A percentile compares a stretch with the other conserved stretches of the same genome.
Evolutionary conservation across 805 yeast genomes (phyloP).

Genomic region (Yarrowia bubula): DNA sequence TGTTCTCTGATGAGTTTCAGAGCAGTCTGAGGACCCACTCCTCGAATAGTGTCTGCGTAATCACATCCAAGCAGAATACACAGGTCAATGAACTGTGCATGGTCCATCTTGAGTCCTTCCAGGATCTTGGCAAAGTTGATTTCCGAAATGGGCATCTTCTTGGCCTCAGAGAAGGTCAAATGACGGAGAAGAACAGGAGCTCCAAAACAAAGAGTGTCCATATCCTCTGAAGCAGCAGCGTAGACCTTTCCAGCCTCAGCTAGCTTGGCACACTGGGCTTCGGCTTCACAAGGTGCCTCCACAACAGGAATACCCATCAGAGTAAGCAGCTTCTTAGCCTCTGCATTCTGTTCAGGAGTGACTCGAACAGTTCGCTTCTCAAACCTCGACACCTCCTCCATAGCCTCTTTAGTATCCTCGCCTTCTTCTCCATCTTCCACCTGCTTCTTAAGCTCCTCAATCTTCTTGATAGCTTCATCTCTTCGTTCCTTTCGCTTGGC

Average conservation of each 20-base stretch:
- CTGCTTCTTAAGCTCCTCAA: conserved; percentile 63
- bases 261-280: conserved; percentile 94
- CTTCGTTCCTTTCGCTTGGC: conserved; percentile 78
- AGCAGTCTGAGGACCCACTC: conserved; percentile 96
- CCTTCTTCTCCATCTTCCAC: conserved; percentile 13
- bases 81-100: conserved; percentile 77
- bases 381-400: conserved; percentile 68
- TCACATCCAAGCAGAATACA: conserved; percentile 96
- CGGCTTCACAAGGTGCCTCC: conserved; percentile 97
- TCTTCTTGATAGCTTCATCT: conserved; percentile 75
- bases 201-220: conserved; percentile 94
- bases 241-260: conserved; percentile 88
- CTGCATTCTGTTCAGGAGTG: conserved; percentile 86
- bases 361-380: conserved; percentile 90
- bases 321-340: conserved; percentile 74
- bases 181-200: conserved; percentile 84
- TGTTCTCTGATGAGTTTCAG: conserved; percentile 83
- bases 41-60: conserved; percentile 91
- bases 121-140: conserved; percentile 65
- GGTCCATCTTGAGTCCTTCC: conserved; percentile 72
- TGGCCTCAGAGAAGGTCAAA: conserved; percentile 88
- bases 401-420: conserved; percentile 54
- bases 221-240: conserved; percentile 98
- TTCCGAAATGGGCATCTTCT: conserved; percentile 89
- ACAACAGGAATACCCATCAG: conserved; percentile 96